Evolutionary conservation across 495 filamentous ascomycete genomes (phyloP).

Genomic region (Astrocystis sublimbata): DNA sequence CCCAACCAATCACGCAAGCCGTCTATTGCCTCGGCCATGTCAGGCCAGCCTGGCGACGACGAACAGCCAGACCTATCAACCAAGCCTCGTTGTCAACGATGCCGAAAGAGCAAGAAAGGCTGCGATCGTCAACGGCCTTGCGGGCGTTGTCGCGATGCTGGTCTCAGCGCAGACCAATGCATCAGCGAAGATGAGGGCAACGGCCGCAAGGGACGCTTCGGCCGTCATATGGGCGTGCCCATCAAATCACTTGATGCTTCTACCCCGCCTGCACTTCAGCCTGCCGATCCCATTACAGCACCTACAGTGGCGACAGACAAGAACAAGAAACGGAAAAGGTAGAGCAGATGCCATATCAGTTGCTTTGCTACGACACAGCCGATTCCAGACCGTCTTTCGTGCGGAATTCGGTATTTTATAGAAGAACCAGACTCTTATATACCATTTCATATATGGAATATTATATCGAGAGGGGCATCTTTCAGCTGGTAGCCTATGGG

Average conservation of each 20-base stretch:
- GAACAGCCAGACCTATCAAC: slow-evolving; percentile 90
- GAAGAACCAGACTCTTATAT: background rate
- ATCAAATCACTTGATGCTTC: slow-evolving; percentile 63
- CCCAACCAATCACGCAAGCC: slow-evolving; percentile 72
- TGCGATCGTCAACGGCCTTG: slow-evolving; percentile 96
- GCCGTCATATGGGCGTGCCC: slow-evolving; percentile 93
- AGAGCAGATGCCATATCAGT: slow-evolving; percentile 22
- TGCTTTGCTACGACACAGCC: slow-evolving; percentile 5
- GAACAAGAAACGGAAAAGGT: slow-evolving; percentile 54
- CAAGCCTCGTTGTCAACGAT: slow-evolving; percentile 96
- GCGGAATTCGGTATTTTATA: background rate
- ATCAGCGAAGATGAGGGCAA: slow-evolving; percentile 97
- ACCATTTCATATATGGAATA: background rate
- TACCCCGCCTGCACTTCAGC: slow-evolving; percentile 36
- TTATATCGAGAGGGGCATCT: background rate
- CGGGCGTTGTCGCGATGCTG: slow-evolving; percentile 92
- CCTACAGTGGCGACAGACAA: slow-evolving; percentile 39
- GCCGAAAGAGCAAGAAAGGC: slow-evolving; percentile 98
- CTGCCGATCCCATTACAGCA: slow-evolving; percentile 40
- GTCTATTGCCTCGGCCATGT: slow-evolving; percentile 71
- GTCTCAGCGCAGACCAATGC: slow-evolving; percentile 86
- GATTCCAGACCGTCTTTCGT: background rate
- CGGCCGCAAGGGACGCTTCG: slow-evolving; percentile 93
- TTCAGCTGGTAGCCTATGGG: background rate
- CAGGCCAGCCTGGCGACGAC: slow-evolving; percentile 64